Evolutionary conservation across 2,329 filamentous ascomycete species (phyloP), one percentile per base, ranked within the genome.

Genomic region (Exophiala lecanii-corni): DNA sequence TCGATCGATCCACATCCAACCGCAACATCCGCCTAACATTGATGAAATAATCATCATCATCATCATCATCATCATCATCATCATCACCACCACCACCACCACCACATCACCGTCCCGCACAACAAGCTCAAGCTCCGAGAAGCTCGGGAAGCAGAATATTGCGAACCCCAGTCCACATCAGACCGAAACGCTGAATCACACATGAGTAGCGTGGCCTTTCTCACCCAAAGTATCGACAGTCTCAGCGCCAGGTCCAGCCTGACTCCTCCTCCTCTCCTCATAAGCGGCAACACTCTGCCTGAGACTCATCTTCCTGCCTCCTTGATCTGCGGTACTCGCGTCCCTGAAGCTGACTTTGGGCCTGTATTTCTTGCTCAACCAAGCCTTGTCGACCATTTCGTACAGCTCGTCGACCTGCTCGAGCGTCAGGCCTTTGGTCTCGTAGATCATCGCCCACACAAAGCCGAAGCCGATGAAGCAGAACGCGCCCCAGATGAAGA

Each of bases 401-500:
- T 89, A 89, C 39, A 89, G 65, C 68, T 86, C 78, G 58, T 62
- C 59, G 32, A 61, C 55, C 36, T 61, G 57, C 35, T 60, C 59
- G 28, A 62, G 42, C 2, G 57, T 54, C 25, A 53, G 52, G 17
- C 59, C 59, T 33, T 54, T 56, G 13, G 60, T 62, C 41, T 62
- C 59, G 23, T 58, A 60, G 28, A 55, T 57, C 3, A 55, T 41
- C 17, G 60, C 45, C 20, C 56, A 62, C 12, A 59, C 48, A 19
- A 58, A 50, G 16, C 57, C 36, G 9, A 58, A 45, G 13, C 48
- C 49, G 15, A 36, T 36, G 9, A 51, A 37, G 37, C 57, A 59
- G 26, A 57, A 54, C 1, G 80, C 75, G 9, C 83, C 85, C 85
- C 85, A 89, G 28, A 89, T 75, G 62, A 87, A 89, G 70, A 89